These are phyloP conservation scores for Mycosphaerella sp. DNA, from an alignment of 2,329 filamentous ascomycete species.

Conservation along the genomic window DNA sequence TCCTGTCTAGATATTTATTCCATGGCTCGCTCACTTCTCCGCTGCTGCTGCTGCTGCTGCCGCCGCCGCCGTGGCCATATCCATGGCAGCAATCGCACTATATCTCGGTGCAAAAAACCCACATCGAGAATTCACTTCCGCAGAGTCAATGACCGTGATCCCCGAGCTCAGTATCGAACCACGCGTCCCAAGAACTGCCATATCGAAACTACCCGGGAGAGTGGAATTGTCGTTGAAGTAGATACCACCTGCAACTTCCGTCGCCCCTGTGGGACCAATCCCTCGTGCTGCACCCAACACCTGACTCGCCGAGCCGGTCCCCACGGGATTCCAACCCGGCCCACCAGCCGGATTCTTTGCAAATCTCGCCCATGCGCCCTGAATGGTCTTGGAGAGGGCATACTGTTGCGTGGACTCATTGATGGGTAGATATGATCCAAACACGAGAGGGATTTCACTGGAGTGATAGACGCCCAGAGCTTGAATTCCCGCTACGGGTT, in stretches of 20 bases:
- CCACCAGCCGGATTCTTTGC: conserved; percentile 35
- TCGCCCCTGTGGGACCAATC: conserved; percentile 12
- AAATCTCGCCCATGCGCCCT: conserved; percentile 33
- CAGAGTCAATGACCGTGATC: conserved; percentile 28
- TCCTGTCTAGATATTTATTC: background rate
- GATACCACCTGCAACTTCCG: conserved; percentile 25
- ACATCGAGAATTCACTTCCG: conserved; percentile 28
- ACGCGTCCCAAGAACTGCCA: conserved; percentile 27
- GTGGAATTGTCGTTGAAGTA: conserved; percentile 17
- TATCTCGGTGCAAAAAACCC: conserved; percentile 24
- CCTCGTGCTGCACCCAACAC: background rate
- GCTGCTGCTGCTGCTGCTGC: background rate
- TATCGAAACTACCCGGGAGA: conserved; percentile 21
- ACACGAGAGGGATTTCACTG: conserved; percentile 34
- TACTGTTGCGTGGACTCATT: conserved; percentile 31
- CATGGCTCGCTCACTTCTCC: too few species aligned
- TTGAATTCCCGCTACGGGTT: conserved; percentile 20
- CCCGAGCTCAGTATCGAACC: conserved; percentile 23
- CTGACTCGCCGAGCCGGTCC: background rate
- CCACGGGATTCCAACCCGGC: conserved; percentile 32
- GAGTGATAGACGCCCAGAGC: conserved; percentile 29
- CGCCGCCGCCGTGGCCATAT: conserved; percentile 1
- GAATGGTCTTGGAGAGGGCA: conserved; percentile 30
- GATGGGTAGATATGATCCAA: conserved; percentile 16
- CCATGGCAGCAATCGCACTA: conserved; percentile 6